Conservation (phyloP, 768 basidiomycete genomes). For the Tulasnella sp. region DNA sequence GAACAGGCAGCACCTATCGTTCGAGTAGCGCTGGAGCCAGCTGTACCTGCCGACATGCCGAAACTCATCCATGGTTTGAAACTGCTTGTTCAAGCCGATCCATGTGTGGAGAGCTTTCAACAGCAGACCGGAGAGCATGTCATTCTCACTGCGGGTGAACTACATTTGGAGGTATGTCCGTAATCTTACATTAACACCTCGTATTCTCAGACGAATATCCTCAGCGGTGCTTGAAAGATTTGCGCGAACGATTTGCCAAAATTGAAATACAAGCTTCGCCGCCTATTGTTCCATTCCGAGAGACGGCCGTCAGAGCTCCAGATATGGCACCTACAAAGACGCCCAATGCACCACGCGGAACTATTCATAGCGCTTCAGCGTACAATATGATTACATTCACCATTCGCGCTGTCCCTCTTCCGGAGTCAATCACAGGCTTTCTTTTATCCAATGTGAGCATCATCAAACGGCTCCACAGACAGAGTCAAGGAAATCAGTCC, state of each 20-base stretch:
- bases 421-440: slow-evolving; percentile 56
- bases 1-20: slow-evolving; percentile 76
- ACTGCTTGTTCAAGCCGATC: slow-evolving; percentile 86
- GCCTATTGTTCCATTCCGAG: slow-evolving; percentile 95
- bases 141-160: slow-evolving; percentile 87
- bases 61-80: slow-evolving; percentile 79
- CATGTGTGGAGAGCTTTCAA: slow-evolving; percentile 93
- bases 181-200: background rate
- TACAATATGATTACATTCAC: slow-evolving; percentile 67
- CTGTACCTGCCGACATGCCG: slow-evolving; percentile 58
- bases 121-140: slow-evolving; percentile 97
- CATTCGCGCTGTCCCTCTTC: slow-evolving; percentile 71
- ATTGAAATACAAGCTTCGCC: slow-evolving; percentile 88
- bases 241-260: slow-evolving; percentile 88
- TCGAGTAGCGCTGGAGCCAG: slow-evolving; percentile 83
- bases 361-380: slow-evolving; percentile 53
- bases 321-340: slow-evolving; percentile 85
- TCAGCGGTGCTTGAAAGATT: slow-evolving; percentile 88
- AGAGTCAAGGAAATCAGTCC: slow-evolving; percentile 13
- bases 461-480: slow-evolving; percentile 41
- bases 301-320: slow-evolving; percentile 71
- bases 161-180: slow-evolving; percentile 74
- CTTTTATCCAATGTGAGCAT: slow-evolving; percentile 56
- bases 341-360: slow-evolving; percentile 56
- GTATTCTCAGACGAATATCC: background rate